A percentile compares a stretch with the other conserved stretches of the same genome.
phyloP scores from a whole-genome alignment of 2,329 filamentous ascomycete species.

The Scedosporium dehoogii region DNA sequence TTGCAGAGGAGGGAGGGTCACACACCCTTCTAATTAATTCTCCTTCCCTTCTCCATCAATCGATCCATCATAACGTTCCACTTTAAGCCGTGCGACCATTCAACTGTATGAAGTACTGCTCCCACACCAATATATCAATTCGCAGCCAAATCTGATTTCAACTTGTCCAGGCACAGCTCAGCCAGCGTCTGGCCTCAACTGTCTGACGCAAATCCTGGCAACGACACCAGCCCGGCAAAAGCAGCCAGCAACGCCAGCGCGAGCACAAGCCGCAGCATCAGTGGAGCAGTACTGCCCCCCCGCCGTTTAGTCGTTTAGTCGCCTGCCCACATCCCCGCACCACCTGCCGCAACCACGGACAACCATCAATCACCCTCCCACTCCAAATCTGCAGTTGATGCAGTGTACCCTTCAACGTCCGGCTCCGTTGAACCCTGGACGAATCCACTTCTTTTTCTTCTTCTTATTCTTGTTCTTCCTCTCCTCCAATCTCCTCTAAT shows the following conservation, averaged over 20 bases:
- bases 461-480: background rate
- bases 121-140: background rate
- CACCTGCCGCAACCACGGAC: background rate
- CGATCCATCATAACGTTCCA: background rate
- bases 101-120: background rate
- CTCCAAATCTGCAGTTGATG: background rate
- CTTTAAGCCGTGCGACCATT: background rate
- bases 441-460: background rate
- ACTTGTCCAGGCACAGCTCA: background rate
- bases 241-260: background rate
- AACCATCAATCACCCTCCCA: background rate
- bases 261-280: background rate
- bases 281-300: background rate
- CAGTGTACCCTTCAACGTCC: background rate
- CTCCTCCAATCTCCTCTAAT: background rate
- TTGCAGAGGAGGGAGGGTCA: background rate
- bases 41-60: background rate
- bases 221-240: background rate
- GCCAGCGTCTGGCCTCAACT: background rate
- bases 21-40: background rate
- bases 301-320: background rate
- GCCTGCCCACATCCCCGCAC: background rate
- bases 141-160: background rate
- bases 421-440: background rate
- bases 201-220: too few relatives aligned